Conservation (phyloP, 768 basidiomycete genomes). For the Harrya chromipes region DNA sequence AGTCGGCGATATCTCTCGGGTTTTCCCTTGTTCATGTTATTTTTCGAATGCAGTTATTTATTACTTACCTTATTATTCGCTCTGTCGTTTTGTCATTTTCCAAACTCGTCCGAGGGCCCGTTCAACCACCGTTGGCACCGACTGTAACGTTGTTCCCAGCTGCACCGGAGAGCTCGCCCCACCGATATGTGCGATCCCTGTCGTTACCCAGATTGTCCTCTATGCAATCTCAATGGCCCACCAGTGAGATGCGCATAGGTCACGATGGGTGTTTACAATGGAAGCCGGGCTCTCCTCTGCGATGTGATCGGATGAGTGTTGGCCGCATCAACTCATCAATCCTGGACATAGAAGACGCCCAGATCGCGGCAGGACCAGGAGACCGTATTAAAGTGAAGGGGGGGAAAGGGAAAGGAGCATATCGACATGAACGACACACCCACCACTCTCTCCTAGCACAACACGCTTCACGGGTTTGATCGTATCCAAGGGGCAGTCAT, state of each 20-base stretch:
- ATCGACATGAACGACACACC: neutral
- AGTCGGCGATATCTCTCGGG: constrained; percentile 5
- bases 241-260: no score
- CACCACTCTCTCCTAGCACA: neutral
- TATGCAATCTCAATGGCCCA: no score
- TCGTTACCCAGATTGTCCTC: neutral
- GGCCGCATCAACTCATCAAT: neutral
- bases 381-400: constrained; percentile 14
- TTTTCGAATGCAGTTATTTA: no score
- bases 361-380: neutral
- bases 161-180: constrained; percentile 14
- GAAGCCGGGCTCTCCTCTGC: neutral
- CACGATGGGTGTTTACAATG: no score
- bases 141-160: constrained; percentile 10
- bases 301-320: constrained; percentile 6
- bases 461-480: no score
- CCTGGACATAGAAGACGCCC: no score
- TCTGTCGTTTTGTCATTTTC: neutral
- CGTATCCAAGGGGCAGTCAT: no score
- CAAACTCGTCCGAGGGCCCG: constrained; percentile 17
- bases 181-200: constrained; percentile 19
- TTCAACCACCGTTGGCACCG: constrained; percentile 11
- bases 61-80: no score
- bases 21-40: neutral
- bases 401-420: neutral